Conservation (phyloP, 2,329 filamentous ascomycete species). For the Aureobasidium sp. region DNA sequence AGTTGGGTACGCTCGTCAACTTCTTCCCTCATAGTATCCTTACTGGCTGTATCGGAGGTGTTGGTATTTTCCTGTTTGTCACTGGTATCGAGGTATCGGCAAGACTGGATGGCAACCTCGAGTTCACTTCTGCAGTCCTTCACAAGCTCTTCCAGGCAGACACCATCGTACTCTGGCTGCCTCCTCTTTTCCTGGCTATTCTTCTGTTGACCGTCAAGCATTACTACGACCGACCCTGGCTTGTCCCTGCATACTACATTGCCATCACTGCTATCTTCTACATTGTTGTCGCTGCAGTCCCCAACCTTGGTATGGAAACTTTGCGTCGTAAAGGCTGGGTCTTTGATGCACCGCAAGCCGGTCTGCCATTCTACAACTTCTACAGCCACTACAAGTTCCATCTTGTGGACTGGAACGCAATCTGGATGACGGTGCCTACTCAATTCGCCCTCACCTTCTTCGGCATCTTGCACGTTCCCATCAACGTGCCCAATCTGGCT, state of each 20-base stretch:
- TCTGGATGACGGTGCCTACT: conserved; percentile 77
- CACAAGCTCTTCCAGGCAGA: conserved; percentile 63
- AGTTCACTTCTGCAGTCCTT: conserved; percentile 71
- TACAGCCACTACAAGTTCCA: conserved; percentile 73
- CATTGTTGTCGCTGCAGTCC: conserved; percentile 61
- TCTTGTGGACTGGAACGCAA: conserved; percentile 68
- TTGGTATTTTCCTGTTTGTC: conserved; percentile 86
- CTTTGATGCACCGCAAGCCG: conserved; percentile 74
- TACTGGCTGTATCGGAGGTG: conserved; percentile 93
- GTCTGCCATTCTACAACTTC: conserved; percentile 94
- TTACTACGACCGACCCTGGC: conserved; percentile 70
- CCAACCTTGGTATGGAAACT: conserved; percentile 56
- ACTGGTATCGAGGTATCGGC: conserved; percentile 93
- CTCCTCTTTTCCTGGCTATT: conserved; percentile 69
- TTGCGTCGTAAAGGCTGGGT: conserved; percentile 78
- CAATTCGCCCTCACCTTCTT: conserved; percentile 98
- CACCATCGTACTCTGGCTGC: conserved; percentile 73
- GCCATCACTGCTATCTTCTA: conserved; percentile 70
- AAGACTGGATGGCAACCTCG: conserved; percentile 73
- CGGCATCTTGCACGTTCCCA: conserved; percentile 90
- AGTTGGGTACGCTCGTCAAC: conserved; percentile 83
- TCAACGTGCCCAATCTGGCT: conserved; percentile 90
- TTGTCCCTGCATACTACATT: conserved; percentile 82
- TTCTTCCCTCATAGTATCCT: conserved; percentile 96
- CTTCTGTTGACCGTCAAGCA: conserved; percentile 68